Conservation (phyloP, 2,329 filamentous ascomycete genomes). For the Xylaria sp. region DNA sequence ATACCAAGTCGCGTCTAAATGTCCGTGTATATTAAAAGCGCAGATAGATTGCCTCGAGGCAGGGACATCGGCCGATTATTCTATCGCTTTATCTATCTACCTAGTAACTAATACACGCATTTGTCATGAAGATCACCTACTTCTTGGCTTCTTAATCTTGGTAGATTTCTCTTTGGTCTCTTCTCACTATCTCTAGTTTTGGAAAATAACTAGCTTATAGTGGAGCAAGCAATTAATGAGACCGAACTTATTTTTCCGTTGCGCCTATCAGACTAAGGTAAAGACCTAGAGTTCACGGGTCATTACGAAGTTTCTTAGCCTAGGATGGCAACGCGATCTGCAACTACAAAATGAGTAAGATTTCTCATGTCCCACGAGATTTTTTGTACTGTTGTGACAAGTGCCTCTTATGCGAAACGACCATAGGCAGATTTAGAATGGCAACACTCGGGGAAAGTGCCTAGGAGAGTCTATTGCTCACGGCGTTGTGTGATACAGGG, state of each 20-base stretch:
- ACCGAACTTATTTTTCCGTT: neutral
- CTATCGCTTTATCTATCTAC: conserved; percentile 41
- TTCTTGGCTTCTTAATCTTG: neutral
- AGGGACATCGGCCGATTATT: conserved; percentile 32
- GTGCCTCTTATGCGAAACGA: neutral
- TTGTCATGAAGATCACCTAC: conserved; percentile 50
- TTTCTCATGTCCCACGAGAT: neutral
- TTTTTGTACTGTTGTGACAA: neutral
- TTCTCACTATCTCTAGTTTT: neutral
- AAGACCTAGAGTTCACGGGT: neutral
- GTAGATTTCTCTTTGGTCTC: neutral
- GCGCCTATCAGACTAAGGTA: neutral
- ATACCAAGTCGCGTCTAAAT: conserved; percentile 35
- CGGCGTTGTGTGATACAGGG: neutral
- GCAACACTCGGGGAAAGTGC: neutral
- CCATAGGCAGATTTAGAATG: neutral
- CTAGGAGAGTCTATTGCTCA: neutral
- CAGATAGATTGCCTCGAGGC: conserved; percentile 49
- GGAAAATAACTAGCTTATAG: neutral
- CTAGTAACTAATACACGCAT: conserved; percentile 48
- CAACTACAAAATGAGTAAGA: neutral
- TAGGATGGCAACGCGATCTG: neutral
- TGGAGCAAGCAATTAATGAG: no score
- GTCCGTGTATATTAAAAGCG: conserved; percentile 46
- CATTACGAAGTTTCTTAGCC: neutral